A percentile compares a stretch with the other conserved stretches of the same genome.
Conservation (phyloP, 2,329 filamentous ascomycete genomes). For the Fonsecaea erecta region DNA sequence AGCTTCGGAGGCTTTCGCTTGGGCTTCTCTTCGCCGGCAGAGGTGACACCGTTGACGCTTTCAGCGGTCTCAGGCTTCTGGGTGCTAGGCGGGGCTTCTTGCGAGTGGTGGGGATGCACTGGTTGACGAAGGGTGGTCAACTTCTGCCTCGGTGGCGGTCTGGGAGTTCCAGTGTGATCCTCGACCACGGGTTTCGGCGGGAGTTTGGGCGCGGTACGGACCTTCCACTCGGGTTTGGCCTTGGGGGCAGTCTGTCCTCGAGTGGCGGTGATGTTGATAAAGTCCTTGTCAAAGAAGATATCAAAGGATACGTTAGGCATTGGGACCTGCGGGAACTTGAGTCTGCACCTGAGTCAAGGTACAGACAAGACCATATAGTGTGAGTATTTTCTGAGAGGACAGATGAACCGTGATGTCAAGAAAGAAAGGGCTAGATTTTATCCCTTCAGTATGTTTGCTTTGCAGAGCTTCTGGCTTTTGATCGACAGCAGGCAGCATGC, state of each 20-base stretch:
- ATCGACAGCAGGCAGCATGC: conserved; percentile 14
- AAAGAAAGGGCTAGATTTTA: conserved; percentile 5
- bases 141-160: conserved; percentile 32
- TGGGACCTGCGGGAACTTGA: conserved; percentile 24
- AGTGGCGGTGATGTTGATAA: conserved; percentile 40
- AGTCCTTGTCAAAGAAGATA: conserved; percentile 40
- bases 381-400: neutral
- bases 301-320: conserved; percentile 42
- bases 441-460: neutral
- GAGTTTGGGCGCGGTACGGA: conserved; percentile 38
- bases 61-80: conserved; percentile 8
- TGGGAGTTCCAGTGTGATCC: conserved; percentile 26
- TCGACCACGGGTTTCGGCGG: conserved; percentile 35
- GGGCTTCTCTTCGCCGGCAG: conserved; percentile 27
- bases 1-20: conserved; percentile 37
- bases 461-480: conserved; percentile 1
- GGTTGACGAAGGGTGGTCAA: conserved; percentile 35
- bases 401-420: conserved; percentile 1
- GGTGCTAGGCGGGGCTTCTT: neutral
- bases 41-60: conserved; percentile 24
- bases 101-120: neutral
- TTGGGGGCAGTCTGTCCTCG: conserved; percentile 38
- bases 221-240: conserved; percentile 40
- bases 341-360: conserved; percentile 5
- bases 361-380: conserved; percentile 6